phyloP scores from a whole-genome alignment of 768 basidiomycete species.

The Mycena albidolilacea region DNA sequence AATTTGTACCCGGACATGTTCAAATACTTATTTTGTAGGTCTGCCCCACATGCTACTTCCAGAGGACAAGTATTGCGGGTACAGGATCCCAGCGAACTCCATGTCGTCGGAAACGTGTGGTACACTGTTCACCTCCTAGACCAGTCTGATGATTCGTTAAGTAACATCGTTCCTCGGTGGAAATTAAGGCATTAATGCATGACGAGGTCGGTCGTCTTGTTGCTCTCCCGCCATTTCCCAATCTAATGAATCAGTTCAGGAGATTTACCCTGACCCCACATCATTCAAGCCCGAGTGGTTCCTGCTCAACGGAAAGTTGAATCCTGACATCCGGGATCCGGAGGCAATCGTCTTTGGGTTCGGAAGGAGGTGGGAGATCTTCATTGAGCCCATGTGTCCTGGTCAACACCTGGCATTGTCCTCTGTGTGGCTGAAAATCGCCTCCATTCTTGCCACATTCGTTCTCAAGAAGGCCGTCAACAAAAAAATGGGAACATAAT shows the following conservation, averaged over 20 bases:
- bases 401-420: constrained; percentile 49
- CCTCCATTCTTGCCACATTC: constrained; percentile 55
- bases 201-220: not conserved
- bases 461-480: constrained; percentile 55
- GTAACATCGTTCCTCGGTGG: not conserved
- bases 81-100: constrained; percentile 4
- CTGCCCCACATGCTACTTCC: constrained; percentile 8
- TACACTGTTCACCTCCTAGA: not conserved
- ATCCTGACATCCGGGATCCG: constrained; percentile 36
- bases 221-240: constrained; percentile 44
- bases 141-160: too few species aligned
- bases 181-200: not conserved
- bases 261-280: constrained; percentile 54
- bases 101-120: constrained; percentile 13
- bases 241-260: constrained; percentile 47
- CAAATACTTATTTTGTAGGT: not conserved
- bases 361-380: constrained; percentile 46
- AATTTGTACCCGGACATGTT: not conserved
- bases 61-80: constrained; percentile 16
- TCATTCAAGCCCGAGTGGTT: constrained; percentile 54
- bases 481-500: constrained; percentile 52
- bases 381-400: constrained; percentile 34
- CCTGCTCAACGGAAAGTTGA: constrained; percentile 48
- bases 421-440: constrained; percentile 54
- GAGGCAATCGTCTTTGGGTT: constrained; percentile 53